A percentile compares a stretch with the other conserved stretches of the same genome.
Conservation (phyloP, 2,329 filamentous ascomycete genomes). For the Albifimbria verrucaria region DNA sequence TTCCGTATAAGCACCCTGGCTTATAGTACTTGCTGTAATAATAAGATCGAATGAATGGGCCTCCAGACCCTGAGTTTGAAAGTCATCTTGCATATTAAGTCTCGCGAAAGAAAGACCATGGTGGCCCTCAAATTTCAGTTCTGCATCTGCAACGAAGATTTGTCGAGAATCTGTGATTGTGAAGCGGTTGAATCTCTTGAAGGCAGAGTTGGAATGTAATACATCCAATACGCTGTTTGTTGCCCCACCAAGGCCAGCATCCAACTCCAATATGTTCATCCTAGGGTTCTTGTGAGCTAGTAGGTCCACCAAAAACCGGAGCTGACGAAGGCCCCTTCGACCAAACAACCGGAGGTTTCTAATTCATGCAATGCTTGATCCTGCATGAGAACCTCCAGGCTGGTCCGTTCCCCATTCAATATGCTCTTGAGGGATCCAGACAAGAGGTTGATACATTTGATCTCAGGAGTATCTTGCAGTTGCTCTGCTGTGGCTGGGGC, state of each 20-base stretch:
- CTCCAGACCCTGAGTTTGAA: background rate
- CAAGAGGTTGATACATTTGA: background rate
- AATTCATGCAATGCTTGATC: background rate
- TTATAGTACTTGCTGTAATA: background rate
- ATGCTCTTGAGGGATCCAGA: background rate
- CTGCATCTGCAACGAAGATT: background rate
- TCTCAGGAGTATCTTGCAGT: background rate
- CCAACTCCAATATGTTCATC: background rate
- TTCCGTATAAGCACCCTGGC: background rate
- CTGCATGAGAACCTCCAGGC: background rate
- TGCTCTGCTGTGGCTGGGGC: background rate
- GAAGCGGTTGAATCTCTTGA: background rate
- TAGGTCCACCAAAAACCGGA: background rate
- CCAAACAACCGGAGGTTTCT: background rate
- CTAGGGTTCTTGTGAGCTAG: background rate
- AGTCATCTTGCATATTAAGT: background rate
- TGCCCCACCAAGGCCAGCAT: background rate
- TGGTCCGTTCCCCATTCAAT: background rate
- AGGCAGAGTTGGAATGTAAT: background rate
- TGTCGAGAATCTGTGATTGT: background rate
- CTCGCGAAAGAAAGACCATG: background rate
- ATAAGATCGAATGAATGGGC: background rate
- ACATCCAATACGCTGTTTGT: background rate
- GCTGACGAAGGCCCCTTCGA: background rate
- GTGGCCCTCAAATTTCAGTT: background rate